Percentiles rank a stretch among this genome's conserved stretches.
These are phyloP conservation scores for Ammopiptanthus mongolicus DNA, from an alignment of 306 rosid species.

Conservation along the genomic window DNA sequence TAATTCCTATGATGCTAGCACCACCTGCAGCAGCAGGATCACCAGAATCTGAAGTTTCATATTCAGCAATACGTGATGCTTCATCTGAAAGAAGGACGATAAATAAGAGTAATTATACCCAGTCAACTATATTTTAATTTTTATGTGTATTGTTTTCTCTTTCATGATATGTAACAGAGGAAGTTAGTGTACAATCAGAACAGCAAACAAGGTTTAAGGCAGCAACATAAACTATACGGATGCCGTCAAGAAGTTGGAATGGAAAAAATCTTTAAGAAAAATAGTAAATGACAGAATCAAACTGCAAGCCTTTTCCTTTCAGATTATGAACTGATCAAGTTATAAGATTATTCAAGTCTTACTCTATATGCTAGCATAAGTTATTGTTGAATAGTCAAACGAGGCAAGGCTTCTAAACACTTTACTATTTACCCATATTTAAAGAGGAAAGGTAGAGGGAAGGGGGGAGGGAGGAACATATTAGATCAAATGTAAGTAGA, in stretches of 20 bases:
- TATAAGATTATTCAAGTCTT: background rate
- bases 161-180: background rate
- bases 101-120: background rate
- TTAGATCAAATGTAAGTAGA: background rate
- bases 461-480: background rate
- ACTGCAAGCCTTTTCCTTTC: background rate
- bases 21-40: constrained; percentile 17
- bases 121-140: background rate
- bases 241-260: background rate
- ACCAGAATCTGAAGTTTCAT: constrained; percentile 30
- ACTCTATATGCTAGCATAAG: background rate
- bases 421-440: background rate
- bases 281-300: background rate
- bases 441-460: background rate
- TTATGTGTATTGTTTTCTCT: background rate
- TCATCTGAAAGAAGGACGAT: constrained; percentile 23
- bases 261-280: background rate
- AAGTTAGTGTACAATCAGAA: background rate
- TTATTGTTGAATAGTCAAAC: background rate
- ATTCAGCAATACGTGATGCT: constrained; percentile 21
- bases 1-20: constrained; percentile 36
- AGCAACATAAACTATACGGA: background rate
- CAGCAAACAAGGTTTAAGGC: background rate
- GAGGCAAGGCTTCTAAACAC: background rate
- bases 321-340: background rate